These are phyloP conservation scores for Apiotrichum akiyoshidainum DNA, from an alignment of 1,284 basidiomycete genomes.

Conservation along the genomic window DNA sequence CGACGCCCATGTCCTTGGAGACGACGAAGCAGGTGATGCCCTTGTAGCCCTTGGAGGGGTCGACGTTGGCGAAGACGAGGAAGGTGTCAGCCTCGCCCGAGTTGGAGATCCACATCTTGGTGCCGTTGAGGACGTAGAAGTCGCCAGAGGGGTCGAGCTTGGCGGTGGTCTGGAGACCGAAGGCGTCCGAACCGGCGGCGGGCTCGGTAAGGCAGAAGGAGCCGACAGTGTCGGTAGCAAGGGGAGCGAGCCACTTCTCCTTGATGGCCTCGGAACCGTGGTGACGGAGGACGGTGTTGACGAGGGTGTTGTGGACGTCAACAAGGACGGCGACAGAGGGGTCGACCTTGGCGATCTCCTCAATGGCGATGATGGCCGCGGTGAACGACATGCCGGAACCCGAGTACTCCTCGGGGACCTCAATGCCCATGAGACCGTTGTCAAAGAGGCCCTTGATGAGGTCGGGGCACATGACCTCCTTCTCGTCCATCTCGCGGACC, in stretches of 20 bases:
- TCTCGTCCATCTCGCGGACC: constrained; percentile 97
- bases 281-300: constrained; percentile 89
- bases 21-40: constrained; percentile 97
- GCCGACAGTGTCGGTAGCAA: constrained; percentile 78
- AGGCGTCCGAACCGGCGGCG: constrained; percentile 91
- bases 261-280: constrained; percentile 82
- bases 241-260: constrained; percentile 81
- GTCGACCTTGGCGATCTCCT: constrained; percentile 90
- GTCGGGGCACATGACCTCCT: constrained; percentile 78
- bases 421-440: constrained; percentile 96
- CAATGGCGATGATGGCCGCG: constrained; percentile 88
- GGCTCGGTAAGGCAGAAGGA: constrained; percentile 95
- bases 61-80: constrained; percentile 87
- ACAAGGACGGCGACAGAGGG: constrained; percentile 94
- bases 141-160: constrained; percentile 61
- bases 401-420: constrained; percentile 77
- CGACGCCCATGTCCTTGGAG: constrained; percentile 92
- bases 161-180: constrained; percentile 90
- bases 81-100: constrained; percentile 89
- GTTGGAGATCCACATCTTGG: constrained; percentile 99
- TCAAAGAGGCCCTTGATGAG: constrained; percentile 90
- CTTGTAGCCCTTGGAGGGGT: constrained; percentile 95
- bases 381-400: constrained; percentile 92
- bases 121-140: constrained; percentile 46
- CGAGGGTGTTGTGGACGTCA: constrained; percentile 97